These are phyloP conservation scores for Tremella mesenterica DNA, from an alignment of 768 basidiomycete genomes.

Conservation along the genomic window DNA sequence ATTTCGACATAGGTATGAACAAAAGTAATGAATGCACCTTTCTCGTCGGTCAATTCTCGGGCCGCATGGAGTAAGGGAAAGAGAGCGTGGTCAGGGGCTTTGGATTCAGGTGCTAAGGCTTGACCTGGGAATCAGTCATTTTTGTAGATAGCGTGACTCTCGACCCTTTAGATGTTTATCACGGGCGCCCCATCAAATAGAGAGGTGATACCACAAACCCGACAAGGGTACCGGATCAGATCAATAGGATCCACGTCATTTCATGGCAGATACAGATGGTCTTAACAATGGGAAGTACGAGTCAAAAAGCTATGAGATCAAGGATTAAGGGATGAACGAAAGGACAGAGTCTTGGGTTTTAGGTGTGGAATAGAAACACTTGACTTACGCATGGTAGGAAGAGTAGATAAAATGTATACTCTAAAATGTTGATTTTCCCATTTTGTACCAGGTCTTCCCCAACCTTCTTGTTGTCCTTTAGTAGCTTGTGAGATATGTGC, in stretches of 20 bases:
- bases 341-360: not conserved
- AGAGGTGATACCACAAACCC: too few species aligned
- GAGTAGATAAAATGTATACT: conserved; percentile 20
- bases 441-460: conserved; percentile 42
- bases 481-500: conserved; percentile 45
- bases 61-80: conserved; percentile 16
- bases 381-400: conserved; percentile 28
- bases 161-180: not conserved
- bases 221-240: too few species aligned
- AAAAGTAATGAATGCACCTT: conserved; percentile 21
- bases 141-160: conserved; percentile 1
- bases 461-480: conserved; percentile 41
- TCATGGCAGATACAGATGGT: too few species aligned
- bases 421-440: conserved; percentile 35
- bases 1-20: conserved; percentile 29
- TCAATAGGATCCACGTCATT: too few species aligned
- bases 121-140: conserved; percentile 3
- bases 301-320: too few species aligned
- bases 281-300: too few species aligned
- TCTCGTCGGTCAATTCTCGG: conserved; percentile 7
- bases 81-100: conserved; percentile 14
- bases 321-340: too few species aligned
- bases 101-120: conserved; percentile 10
- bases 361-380: not conserved
- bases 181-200: too few species aligned